Evolutionary conservation across 306 rosid genomes (phyloP), one percentile per base, ranked within the genome.

Genomic region (Astragalus membranaceus): DNA sequence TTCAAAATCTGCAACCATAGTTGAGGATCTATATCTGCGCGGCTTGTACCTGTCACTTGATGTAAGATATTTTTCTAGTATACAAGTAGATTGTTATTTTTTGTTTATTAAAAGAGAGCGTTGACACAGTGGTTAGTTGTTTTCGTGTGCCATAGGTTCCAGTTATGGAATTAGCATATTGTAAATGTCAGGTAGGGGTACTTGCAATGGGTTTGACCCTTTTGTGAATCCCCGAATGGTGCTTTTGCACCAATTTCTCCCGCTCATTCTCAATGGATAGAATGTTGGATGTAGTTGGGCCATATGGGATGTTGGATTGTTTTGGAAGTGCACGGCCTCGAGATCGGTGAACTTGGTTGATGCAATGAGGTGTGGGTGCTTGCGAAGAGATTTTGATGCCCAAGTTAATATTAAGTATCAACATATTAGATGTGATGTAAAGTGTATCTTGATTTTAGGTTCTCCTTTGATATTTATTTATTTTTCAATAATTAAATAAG

Each of bases 1-100:
- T 46, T 64, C 77, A 79, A 73, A 51, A 55, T 64, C 11, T 1
- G 32, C 72, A 69, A 56, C 74, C 80, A 1, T 85, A 81, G 75
- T 69, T 72, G 54, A 61, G 78, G 70, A 10, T 74, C 50, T 48
- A 39, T 41, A 47, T 16, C 16, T 7, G 29, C 67, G 56, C 33
- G n/a, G 60, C 67, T 26, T n/a, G 68, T 69, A 58, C 39, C 41
- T n/a, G 36, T 36, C 41, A 71, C 46, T 75, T 32, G 56, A 44
- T 14, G 41, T 29, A 71, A n/a, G 48, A 60, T 48, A 49, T 36
- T 46, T 43, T 71, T 13, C 2, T 13, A 14, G 70, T 56, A 37
- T 42, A 70, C 1, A 55, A 49, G 10, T 64, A 37, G 56, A 20
- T 20, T 20, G 23, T 20, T 12, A 13, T 15, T 35, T n/a, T 56